Evolutionary conservation across 768 basidiomycete species (phyloP).

Genomic region (Lactarius psammicola): DNA sequence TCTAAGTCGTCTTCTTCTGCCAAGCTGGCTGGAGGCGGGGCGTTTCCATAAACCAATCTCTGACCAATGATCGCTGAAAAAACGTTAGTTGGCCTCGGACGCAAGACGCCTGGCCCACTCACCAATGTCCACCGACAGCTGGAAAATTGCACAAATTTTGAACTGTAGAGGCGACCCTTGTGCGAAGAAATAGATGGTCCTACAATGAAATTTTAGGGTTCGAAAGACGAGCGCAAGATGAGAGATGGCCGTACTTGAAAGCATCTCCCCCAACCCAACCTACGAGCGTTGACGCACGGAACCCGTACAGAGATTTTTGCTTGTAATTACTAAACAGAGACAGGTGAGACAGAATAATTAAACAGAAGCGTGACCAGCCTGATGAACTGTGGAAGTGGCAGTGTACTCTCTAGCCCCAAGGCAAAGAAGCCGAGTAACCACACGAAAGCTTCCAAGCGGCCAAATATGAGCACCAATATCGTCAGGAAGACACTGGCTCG

Average conservation of each 20-base stretch:
- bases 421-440: constrained; percentile 70
- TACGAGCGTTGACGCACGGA: constrained; percentile 75
- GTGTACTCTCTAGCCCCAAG: constrained; percentile 77
- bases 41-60: constrained; percentile 69
- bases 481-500: constrained; percentile 56
- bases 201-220: constrained; percentile 33
- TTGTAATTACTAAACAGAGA: constrained; percentile 61
- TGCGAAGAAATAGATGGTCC: constrained; percentile 78
- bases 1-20: constrained; percentile 66
- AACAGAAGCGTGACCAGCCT: constrained; percentile 45
- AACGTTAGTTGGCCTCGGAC: constrained; percentile 24
- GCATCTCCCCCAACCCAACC: constrained; percentile 84
- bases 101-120: constrained; percentile 33
- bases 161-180: constrained; percentile 74
- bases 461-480: constrained; percentile 73
- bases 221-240: constrained; percentile 1
- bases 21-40: constrained; percentile 53
- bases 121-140: constrained; percentile 78
- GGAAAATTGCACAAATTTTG: constrained; percentile 80
- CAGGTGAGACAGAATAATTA: constrained; percentile 11
- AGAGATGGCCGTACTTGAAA: constrained; percentile 61
- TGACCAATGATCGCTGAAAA: constrained; percentile 66
- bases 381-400: constrained; percentile 83
- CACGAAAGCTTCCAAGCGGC: constrained; percentile 58
- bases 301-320: constrained; percentile 78